Evolutionary conservation across 225 moss, liverwort and hornwort genomes (phyloP).

Genomic region (Bryum argenteum): DNA sequence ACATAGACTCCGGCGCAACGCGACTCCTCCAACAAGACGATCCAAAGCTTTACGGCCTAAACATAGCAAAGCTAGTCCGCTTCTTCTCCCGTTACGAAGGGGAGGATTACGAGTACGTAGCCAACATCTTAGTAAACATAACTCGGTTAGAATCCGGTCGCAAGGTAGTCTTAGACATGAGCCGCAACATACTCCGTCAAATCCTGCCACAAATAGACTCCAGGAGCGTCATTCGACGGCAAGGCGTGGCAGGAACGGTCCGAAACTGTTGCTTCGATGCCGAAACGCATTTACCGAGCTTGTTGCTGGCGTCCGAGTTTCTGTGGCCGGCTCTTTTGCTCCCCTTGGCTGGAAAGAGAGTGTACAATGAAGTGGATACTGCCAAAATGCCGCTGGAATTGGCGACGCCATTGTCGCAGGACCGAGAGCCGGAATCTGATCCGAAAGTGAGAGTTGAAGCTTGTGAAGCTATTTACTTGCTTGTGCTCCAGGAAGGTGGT

Average conservation of each 20-base stretch:
- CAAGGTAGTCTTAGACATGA: constrained; percentile 67
- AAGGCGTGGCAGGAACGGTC: constrained; percentile 89
- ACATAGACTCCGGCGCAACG: constrained; percentile 57
- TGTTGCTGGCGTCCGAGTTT: constrained; percentile 83
- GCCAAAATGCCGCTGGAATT: constrained; percentile 84
- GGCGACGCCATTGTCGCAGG: constrained; percentile 81
- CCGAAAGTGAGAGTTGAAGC: constrained; percentile 87
- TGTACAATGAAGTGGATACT: constrained; percentile 74
- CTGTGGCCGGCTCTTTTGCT: constrained; percentile 92
- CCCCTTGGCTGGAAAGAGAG: constrained; percentile 77
- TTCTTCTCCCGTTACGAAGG: constrained; percentile 69
- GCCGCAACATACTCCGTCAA: constrained; percentile 64
- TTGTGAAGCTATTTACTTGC: constrained; percentile 91
- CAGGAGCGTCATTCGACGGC: constrained; percentile 75
- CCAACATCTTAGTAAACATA: constrained; percentile 77
- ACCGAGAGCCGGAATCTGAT: constrained; percentile 77
- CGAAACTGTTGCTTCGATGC: constrained; percentile 97
- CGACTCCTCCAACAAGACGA: constrained; percentile 77
- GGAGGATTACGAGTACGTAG: constrained; percentile 75
- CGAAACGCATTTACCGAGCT: constrained; percentile 69
- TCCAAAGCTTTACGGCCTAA: constrained; percentile 60
- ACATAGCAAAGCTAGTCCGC: constrained; percentile 71
- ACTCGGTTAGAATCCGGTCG: constrained; percentile 73
- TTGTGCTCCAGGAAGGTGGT: constrained; percentile 83
- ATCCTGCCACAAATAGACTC: constrained; percentile 95